Base-by-base conservation (phyloP, 805 yeast species). In the Ogataea degrootiae region DNA sequence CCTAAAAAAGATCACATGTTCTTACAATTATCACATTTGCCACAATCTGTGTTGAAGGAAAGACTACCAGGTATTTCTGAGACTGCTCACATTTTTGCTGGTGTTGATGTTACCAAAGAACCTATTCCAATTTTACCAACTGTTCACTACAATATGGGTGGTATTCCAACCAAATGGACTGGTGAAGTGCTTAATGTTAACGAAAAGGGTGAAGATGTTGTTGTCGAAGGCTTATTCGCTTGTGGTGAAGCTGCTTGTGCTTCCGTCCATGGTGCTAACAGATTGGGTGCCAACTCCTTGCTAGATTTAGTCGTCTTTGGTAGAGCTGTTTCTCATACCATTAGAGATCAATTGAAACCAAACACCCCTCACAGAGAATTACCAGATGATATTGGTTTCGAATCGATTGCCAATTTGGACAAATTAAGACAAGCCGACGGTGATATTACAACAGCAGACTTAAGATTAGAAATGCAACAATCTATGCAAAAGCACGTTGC, bases 241-340 rank as follows among this genome's bases (percentile, higher is more conserved):
- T 90, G 97, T 76, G 99, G 99, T 79, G 99, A 92, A 77, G 91
- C 96, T 57, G 99, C 97, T 40, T 92, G 97, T 80, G 98, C 96
- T 53, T 90, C 97, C 34, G 99, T 92, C 50, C 99, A 92, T 68
- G 99, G 99, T 74, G 99, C 99, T 54, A 92, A 92, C 81, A 90
- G 99, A 79, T 79, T 92, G 59, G 99, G 99, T 71, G 99, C 99
- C 57, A 92, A 92, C 82, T 94, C 99, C 11, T 76, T 92, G 62
- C 82, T 92, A 63, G 99, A 92, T 73, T 76, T 92, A 69, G 99
- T 92, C 54, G 98, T 92, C 55, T 92, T 92, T 64, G 99, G 99
- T 65, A 88, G 99, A 77, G 98, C 98, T 57, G 98, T 92, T 42
- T 84, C 97, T 44, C 94, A 89, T 71, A 87, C 96, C 48, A 85